These are phyloP conservation scores for Abrus precatorius DNA, from an alignment of 306 rosid genomes.

Conservation along the genomic window DNA sequence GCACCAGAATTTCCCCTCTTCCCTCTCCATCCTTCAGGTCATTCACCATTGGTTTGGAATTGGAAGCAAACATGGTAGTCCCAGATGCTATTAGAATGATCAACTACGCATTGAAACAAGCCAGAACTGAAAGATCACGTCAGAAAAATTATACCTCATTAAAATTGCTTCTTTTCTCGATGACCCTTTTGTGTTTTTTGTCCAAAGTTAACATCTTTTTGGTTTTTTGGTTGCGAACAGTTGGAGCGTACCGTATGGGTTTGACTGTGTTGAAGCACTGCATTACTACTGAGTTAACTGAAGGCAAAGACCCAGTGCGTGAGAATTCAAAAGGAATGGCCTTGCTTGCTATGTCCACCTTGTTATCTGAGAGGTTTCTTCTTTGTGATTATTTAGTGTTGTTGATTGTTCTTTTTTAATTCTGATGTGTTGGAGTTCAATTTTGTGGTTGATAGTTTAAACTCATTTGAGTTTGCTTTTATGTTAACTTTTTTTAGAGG, in stretches of 20 bases:
- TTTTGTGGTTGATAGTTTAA: constrained; percentile 27
- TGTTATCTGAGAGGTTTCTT: constrained; percentile 77
- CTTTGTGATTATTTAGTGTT: constrained; percentile 1
- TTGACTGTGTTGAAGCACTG: constrained; percentile 79
- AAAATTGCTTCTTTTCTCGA: constrained; percentile 10
- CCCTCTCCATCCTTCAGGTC: constrained; percentile 54
- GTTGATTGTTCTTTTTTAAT: neutral
- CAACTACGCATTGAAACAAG: constrained; percentile 76
- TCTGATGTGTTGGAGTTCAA: constrained; percentile 1
- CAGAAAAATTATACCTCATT: neutral
- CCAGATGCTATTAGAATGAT: constrained; percentile 78
- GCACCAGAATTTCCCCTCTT: constrained; percentile 26
- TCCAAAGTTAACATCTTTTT: constrained; percentile 22
- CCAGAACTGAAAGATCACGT: constrained; percentile 88
- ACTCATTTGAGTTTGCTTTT: constrained; percentile 17
- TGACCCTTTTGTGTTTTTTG: constrained; percentile 30
- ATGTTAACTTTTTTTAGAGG: constrained; percentile 59
- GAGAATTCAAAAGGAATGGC: constrained; percentile 77
- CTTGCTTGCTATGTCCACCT: constrained; percentile 78
- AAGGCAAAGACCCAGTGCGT: constrained; percentile 56
- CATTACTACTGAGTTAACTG: constrained; percentile 64
- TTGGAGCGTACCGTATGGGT: constrained; percentile 78
- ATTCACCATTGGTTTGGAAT: constrained; percentile 57
- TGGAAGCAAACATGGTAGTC: constrained; percentile 50
- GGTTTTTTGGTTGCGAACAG: constrained; percentile 50